Evolutionary conservation across 108 stramenopile genomes (phyloP), one percentile per base, ranked within the genome.

Genomic region (Aureococcus anophagefferens): DNA sequence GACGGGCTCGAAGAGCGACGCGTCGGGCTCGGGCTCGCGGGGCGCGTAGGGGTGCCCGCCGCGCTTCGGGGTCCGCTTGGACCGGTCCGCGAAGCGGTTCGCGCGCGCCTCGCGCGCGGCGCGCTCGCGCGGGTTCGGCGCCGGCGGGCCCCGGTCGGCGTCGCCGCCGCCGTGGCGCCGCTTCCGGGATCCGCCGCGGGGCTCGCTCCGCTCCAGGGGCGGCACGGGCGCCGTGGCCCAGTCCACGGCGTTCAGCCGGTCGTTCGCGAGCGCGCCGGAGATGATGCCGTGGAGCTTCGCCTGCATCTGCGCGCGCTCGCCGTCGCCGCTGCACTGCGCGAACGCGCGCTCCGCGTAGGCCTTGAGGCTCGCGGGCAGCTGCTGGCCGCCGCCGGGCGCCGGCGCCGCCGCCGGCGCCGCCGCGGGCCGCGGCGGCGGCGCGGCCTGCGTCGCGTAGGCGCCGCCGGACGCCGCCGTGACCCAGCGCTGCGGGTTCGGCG

Each of bases 1-100:
- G 34, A 84, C 62, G 31, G 62, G 65, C 74, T 80, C 76, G 29
- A 73, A 31, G n/a, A n/a, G n/a, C 21, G 62, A 63, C 31, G 62
- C 14, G 28, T 70, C 70, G 0, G 62, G 30, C 62, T 70, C 70
- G 11, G 51, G 21, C 51, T 18, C 21, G 21, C 25, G 51, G 7
- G 51, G 7, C 21, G 51, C 51, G 9, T 5, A 44, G 9, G 40
- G 40, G 9, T 5, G 5, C 40, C 9, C 40, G 51, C 21, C 51
- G 21, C 51, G 51, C 11, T 40, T 4, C 37, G 4, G 4, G 7
- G 14, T 25, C 51, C 25, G 17, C 51, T 59, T 59, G 0, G 14
- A 1, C 21, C 25, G 51, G 40, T 44, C 40, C 3, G 21, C 21
- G 51, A 59, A 59, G 7, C 51, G 51, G 21, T 18, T 4, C 51